These are phyloP conservation scores for Macrolepiota dolichaula DNA, from an alignment of 768 basidiomycete species.

Conservation along the genomic window DNA sequence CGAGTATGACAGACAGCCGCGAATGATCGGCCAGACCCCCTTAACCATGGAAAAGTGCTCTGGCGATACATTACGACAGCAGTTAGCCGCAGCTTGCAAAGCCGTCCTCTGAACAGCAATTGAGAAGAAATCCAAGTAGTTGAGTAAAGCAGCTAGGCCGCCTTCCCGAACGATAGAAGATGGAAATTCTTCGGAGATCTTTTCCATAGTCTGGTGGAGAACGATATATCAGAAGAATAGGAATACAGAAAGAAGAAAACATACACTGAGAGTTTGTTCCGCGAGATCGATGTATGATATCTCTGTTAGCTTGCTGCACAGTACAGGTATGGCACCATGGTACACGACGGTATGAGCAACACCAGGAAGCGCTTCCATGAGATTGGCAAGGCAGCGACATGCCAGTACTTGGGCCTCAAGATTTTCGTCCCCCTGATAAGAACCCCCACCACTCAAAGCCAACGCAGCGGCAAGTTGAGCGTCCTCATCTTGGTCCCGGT, in stretches of 20 bases:
- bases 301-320: conserved; percentile 95
- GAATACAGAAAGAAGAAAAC: conserved; percentile 29
- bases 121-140: conserved; percentile 97
- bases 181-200: conserved; percentile 97
- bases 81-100: conserved; percentile 93
- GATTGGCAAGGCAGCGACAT: conserved; percentile 93
- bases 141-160: conserved; percentile 87
- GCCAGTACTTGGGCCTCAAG: conserved; percentile 94
- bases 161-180: conserved; percentile 95
- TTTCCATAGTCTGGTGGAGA: conserved; percentile 83
- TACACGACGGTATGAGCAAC: conserved; percentile 97
- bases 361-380: conserved; percentile 98
- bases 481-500: conserved; percentile 73
- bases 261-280: conserved; percentile 94
- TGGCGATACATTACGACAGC: conserved; percentile 86
- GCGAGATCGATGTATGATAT: conserved; percentile 98
- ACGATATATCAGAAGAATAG: conserved; percentile 16
- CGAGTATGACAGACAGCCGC: conserved; percentile 86
- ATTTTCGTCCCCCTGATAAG: conserved; percentile 78
- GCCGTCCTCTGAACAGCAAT: conserved; percentile 97
- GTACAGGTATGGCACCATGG: conserved; percentile 95
- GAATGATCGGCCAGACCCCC: conserved; percentile 89
- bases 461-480: conserved; percentile 85
- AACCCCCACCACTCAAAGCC: conserved; percentile 71
- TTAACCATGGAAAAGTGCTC: conserved; percentile 89